Percentiles rank a stretch among this genome's conserved stretches.
Conservation (phyloP, 176 grass and related monocot genomes). For the Juncus inflexus region DNA sequence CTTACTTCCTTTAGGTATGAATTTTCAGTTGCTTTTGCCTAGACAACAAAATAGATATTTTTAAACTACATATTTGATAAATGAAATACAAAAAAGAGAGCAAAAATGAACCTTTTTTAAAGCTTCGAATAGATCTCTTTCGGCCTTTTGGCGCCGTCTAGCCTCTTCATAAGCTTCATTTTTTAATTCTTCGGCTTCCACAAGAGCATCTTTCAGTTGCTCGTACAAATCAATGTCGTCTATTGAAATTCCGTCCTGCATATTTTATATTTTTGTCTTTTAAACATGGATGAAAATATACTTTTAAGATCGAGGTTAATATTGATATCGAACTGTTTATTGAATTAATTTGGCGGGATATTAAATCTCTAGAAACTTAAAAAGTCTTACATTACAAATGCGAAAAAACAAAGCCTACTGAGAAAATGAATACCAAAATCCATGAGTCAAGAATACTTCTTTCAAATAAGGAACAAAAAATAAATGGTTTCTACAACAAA, state of each 20-base stretch:
- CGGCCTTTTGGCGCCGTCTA: constrained; percentile 57
- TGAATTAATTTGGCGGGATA: too few relatives aligned
- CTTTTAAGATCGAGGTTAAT: too few relatives aligned
- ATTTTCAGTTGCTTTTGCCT: constrained; percentile 47
- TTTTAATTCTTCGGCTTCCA: constrained; percentile 44
- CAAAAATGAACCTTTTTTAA: constrained; percentile 35
- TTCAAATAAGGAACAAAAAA: too few relatives aligned
- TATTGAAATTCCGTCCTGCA: constrained; percentile 33
- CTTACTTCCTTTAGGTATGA: constrained; percentile 36
- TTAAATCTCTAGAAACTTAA: too few relatives aligned
- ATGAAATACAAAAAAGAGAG: background rate
- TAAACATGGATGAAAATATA: background rate
- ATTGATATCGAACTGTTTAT: too few relatives aligned
- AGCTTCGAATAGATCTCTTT: constrained; percentile 42
- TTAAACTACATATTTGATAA: background rate
- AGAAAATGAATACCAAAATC: too few relatives aligned
- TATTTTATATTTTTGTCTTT: background rate
- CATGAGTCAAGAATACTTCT: too few relatives aligned
- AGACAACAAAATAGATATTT: background rate
- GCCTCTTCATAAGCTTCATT: constrained; percentile 54
- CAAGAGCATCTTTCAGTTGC: constrained; percentile 35
- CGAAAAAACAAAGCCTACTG: too few relatives aligned
- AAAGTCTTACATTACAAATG: too few relatives aligned
- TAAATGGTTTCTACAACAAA: too few relatives aligned
- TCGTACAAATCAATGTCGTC: constrained; percentile 32